Percentiles rank a stretch among this genome's conserved stretches.
Evolutionary conservation across 768 basidiomycete species (phyloP).

Genomic region (Leccinum fibrillosum): DNA sequence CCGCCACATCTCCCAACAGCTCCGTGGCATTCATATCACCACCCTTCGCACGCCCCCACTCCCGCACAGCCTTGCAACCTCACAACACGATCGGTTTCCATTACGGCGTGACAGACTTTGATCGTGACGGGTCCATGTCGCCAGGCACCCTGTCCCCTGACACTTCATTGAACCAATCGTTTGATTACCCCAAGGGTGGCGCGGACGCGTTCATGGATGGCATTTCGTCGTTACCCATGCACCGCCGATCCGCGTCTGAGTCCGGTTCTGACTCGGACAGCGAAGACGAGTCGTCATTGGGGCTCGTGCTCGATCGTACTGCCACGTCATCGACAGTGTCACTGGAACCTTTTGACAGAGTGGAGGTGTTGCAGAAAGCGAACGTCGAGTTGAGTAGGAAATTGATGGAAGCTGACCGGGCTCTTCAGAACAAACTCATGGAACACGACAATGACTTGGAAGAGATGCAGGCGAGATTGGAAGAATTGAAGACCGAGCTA

Average conservation of each 20-base stretch:
- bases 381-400: slow-evolving; percentile 77
- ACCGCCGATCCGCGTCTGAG: slow-evolving; percentile 37
- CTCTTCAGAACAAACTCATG: slow-evolving; percentile 57
- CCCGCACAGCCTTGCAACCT: slow-evolving; percentile 55
- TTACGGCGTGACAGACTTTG: slow-evolving; percentile 40
- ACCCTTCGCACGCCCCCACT: slow-evolving; percentile 57
- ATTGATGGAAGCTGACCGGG: slow-evolving; percentile 69
- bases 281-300: slow-evolving; percentile 49
- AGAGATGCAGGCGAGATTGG: slow-evolving; percentile 71
- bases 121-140: slow-evolving; percentile 25
- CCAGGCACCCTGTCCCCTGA: slow-evolving; percentile 37
- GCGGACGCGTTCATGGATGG: slow-evolving; percentile 43
- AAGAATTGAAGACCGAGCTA: slow-evolving; percentile 76
- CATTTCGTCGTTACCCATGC: slow-evolving; percentile 59
- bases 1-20: slow-evolving; percentile 39
- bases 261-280: slow-evolving; percentile 49
- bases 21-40: slow-evolving; percentile 41
- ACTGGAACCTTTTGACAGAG: slow-evolving; percentile 65
- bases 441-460: slow-evolving; percentile 85
- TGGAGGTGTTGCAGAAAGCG: slow-evolving; percentile 68
- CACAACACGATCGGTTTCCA: slow-evolving; percentile 39
- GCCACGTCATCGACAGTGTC: slow-evolving; percentile 62
- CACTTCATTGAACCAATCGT: slow-evolving; percentile 29
- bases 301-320: slow-evolving; percentile 59
- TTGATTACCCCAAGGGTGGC: slow-evolving; percentile 35